These are phyloP conservation scores for Diutina pseudorugosa DNA, from an alignment of 1,139 yeast species.

Conservation along the genomic window DNA sequence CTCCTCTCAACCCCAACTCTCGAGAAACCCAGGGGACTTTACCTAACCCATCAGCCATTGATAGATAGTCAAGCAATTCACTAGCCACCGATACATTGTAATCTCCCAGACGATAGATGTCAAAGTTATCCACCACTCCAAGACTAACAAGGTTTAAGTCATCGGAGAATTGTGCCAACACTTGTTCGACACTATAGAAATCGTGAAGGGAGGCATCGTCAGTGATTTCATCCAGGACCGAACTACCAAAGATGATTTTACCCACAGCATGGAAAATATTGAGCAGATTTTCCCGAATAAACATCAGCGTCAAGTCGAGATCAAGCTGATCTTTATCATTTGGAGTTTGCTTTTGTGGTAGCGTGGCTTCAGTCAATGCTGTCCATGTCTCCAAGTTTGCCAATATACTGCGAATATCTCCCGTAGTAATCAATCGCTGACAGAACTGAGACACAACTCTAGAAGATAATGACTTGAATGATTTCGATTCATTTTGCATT, in stretches of 20 bases:
- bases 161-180: neutral
- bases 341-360: neutral
- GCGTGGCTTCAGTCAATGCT: neutral
- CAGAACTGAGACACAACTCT: neutral
- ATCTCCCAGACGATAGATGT: neutral
- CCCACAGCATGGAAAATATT: neutral
- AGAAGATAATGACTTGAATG: neutral
- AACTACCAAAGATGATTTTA: neutral
- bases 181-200: neutral
- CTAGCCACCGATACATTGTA: neutral
- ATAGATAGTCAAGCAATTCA: neutral
- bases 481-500: neutral
- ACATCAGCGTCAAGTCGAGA: neutral
- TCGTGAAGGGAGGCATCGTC: neutral
- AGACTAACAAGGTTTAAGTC: neutral
- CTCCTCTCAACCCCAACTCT: neutral
- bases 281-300: neutral
- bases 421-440: neutral
- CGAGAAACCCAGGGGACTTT: neutral
- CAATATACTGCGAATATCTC: constrained; percentile 1
- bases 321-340: neutral
- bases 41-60: neutral
- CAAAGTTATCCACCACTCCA: neutral
- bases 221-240: neutral
- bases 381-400: neutral